Evolutionary conservation across 352 stramenopile genomes (phyloP).

Genomic region (Phytopythium oedochilum): DNA sequence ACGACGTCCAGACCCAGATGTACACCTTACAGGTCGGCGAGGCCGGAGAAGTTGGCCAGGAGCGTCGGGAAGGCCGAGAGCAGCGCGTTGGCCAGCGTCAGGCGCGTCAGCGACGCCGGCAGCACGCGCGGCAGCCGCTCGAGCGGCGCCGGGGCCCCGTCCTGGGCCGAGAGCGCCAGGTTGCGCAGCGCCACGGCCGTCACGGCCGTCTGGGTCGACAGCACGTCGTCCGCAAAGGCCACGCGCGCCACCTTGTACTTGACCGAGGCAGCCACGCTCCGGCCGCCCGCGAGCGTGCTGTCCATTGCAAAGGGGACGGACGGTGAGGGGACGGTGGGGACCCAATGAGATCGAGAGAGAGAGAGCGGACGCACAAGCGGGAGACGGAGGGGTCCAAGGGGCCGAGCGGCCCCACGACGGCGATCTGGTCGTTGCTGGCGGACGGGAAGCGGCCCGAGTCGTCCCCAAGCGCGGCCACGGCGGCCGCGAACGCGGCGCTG

Average conservation of each 20-base stretch:
- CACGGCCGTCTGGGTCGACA: conserved; percentile 20
- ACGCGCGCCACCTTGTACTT: conserved; percentile 34
- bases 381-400: conserved; percentile 16
- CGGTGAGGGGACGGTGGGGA: no score
- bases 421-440: conserved; percentile 25
- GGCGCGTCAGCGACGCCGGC: conserved; percentile 12
- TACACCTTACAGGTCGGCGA: conserved; percentile 24
- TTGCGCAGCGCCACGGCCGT: conserved; percentile 24
- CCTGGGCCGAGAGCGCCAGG: conserved; percentile 16
- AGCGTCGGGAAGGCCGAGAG: conserved; percentile 21
- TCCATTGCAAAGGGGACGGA: no score
- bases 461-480: conserved; percentile 5
- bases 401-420: conserved; percentile 14
- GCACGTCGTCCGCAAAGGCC: conserved; percentile 17
- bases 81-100: conserved; percentile 28
- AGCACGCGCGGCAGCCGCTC: conserved; percentile 19
- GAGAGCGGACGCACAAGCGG: conserved; percentile 15
- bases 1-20: no score
- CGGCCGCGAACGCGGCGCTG: conserved; percentile 9
- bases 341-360: not conserved
- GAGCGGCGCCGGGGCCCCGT: conserved; percentile 6
- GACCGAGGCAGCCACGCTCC: conserved; percentile 14
- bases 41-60: conserved; percentile 29
- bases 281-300: conserved; percentile 14
- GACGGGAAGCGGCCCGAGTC: conserved; percentile 25